These are phyloP conservation scores for Phytopythium boreale DNA, from an alignment of 352 stramenopile species.

Conservation along the genomic window DNA sequence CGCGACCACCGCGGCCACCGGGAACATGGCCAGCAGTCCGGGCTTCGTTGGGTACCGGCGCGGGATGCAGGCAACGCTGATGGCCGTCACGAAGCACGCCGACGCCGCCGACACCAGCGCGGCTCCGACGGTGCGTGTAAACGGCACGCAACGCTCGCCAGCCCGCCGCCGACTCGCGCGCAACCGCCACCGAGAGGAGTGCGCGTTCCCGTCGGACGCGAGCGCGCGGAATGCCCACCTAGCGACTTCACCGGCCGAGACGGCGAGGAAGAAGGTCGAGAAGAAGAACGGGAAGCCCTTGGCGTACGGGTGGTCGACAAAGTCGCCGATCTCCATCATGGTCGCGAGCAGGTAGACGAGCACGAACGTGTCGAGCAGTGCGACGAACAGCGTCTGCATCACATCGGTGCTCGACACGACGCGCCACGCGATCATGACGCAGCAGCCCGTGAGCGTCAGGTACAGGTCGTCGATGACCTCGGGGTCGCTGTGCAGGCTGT, in stretches of 20 bases:
- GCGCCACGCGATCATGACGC: slow-evolving; percentile 47
- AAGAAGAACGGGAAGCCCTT: slow-evolving; percentile 30
- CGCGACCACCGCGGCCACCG: slow-evolving; percentile 27
- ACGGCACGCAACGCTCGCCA: neutral
- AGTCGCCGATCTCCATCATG: slow-evolving; percentile 63
- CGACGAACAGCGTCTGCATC: slow-evolving; percentile 46
- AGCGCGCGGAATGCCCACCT: slow-evolving; percentile 24
- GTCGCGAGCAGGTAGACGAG: slow-evolving; percentile 53
- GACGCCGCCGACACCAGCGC: slow-evolving; percentile 20
- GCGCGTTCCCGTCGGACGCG: neutral
- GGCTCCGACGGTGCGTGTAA: slow-evolving; percentile 5
- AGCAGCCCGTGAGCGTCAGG: slow-evolving; percentile 43
- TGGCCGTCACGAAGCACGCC: slow-evolving; percentile 11
- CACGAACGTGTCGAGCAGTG: slow-evolving; percentile 51
- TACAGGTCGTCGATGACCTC: slow-evolving; percentile 62
- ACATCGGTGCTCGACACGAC: slow-evolving; percentile 58
- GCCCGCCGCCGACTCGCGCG: neutral
- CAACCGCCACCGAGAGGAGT: neutral
- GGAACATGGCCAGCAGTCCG: slow-evolving; percentile 27
- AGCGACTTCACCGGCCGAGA: slow-evolving; percentile 29
- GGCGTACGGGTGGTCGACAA: slow-evolving; percentile 42
- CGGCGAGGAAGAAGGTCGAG: slow-evolving; percentile 47
- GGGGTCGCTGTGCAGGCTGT: slow-evolving; percentile 25
- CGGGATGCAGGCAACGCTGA: slow-evolving; percentile 22
- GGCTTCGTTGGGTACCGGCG: slow-evolving; percentile 13